Evolutionary conservation across 805 yeast genomes (phyloP), one percentile per base, ranked within the genome.

Genomic region (Candida boidinii): DNA sequence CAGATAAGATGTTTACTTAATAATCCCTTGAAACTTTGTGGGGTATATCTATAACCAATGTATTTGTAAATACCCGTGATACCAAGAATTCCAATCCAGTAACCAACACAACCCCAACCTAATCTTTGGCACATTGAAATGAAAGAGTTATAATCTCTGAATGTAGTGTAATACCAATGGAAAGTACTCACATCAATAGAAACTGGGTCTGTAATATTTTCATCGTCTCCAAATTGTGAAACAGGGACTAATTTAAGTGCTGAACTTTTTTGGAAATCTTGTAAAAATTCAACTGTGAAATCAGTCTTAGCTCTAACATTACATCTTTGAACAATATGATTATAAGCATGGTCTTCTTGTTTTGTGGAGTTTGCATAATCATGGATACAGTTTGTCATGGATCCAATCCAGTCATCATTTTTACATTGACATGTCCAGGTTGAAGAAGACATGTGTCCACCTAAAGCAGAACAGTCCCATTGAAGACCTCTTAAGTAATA

Each of bases 31-130:
- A 8, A 7, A 7, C 9, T 17, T 24, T 27, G n/a, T 28, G 10
- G 14, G 17, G n/a, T 7, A 22, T 27, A 24, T 54, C 37, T 58
- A 11, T 14, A 21, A 21, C 23, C 28, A 10, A 33, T 3, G 29
- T 17, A 21, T 21, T 24, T 30, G 31, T 44, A 33, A 2, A 60
- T 7, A 2, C 64, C 53, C 0, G 57, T 58, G 2, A 60, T 23
- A 0, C 48, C 27, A 17, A 66, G 31, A 12, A 66, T 40, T 5
- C 53, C 45, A 0, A 47, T 48, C 71, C 71, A 66, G 35, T 51
- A 66, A 36, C 61, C 61, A 17, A 64, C 49, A 24, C 51, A 45
- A n/a, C 70, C 72, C 71, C 71, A 66, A 9, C 67, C 69, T 32
- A 56, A 57, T 46, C 64, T 38, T 27, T 44, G 66, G 14, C 66